A percentile compares a stretch with the other conserved stretches of the same genome.
phyloP scores from a whole-genome alignment of 768 basidiomycete genomes.

The Crucibulum laeve region DNA sequence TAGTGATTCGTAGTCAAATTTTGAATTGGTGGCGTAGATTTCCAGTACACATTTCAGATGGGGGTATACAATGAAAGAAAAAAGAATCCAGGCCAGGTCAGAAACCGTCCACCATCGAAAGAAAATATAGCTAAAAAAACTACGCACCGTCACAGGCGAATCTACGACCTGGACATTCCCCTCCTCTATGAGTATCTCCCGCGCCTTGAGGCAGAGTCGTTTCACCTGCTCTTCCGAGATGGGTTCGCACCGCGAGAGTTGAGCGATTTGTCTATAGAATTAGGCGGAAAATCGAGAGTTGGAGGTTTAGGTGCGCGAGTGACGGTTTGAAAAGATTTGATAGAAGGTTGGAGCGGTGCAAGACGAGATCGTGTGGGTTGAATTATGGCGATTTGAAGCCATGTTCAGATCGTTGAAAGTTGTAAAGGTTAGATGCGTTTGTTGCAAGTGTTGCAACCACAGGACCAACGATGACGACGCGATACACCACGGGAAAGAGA shows the following conservation, averaged over 20 bases:
- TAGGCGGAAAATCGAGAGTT: too few species aligned
- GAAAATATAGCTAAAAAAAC: conserved; percentile 6
- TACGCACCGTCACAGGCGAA: conserved; percentile 87
- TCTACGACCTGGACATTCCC: conserved; percentile 96
- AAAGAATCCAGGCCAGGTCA: background rate
- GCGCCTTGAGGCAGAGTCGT: conserved; percentile 89
- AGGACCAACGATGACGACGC: too few species aligned
- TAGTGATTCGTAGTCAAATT: too few species aligned
- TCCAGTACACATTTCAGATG: background rate
- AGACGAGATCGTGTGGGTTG: too few species aligned
- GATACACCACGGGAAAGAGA: too few species aligned
- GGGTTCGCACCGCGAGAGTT: conserved; percentile 88
- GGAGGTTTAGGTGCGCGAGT: too few species aligned
- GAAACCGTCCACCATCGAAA: conserved; percentile 5
- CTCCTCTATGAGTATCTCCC: conserved; percentile 96
- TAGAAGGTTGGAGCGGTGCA: too few species aligned
- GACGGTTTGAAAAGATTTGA: too few species aligned
- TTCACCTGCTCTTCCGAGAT: conserved; percentile 97
- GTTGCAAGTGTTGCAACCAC: too few species aligned
- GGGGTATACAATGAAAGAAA: conserved; percentile 9
- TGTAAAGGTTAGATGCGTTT: too few species aligned
- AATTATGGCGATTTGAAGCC: too few species aligned
- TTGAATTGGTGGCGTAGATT: background rate
- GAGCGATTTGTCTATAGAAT: conserved; percentile 79
- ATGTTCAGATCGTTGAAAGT: too few species aligned